phyloP scores from a whole-genome alignment of 257 asterid genomes.

The Solanum phureja region DNA sequence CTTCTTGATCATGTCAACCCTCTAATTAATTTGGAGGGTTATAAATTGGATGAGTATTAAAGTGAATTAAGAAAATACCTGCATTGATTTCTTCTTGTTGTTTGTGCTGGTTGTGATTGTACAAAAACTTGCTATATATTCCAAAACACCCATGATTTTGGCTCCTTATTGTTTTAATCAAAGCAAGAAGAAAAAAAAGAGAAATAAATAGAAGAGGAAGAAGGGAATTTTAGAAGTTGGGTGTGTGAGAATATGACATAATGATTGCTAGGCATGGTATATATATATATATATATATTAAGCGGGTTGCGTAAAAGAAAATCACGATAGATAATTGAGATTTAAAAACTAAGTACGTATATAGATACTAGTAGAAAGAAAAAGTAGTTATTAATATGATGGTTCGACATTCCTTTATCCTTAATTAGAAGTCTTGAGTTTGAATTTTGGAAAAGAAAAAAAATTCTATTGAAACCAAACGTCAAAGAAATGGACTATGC shows the following conservation, averaged over 20 bases:
- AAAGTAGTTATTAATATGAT: not conserved
- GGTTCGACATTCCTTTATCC: not conserved
- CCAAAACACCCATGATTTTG: constrained; percentile 69
- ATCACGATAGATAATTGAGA: not conserved
- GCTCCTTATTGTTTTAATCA: not conserved
- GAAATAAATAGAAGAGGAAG: not conserved
- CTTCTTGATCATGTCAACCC: not conserved
- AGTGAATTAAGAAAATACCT: constrained; percentile 26
- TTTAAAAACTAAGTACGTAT: too few relatives aligned
- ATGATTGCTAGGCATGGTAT: not conserved
- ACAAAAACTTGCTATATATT: constrained; percentile 65
- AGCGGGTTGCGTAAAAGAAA: not conserved
- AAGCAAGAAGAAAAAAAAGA: not conserved
- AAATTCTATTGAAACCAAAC: not conserved
- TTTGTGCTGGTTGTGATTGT: constrained; percentile 52
- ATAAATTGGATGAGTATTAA: not conserved
- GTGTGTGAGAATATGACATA: not conserved
- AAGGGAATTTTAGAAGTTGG: not conserved
- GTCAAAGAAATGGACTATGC: not conserved
- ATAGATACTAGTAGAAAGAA: not conserved
- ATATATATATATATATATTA: not conserved
- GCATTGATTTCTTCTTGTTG: constrained; percentile 63
- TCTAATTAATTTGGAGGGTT: not conserved
- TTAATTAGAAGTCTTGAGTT: not conserved
- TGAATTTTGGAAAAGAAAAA: not conserved